Evolutionary conservation across 225 moss, liverwort and hornwort species (phyloP).

Genomic region (Ulota crispa): DNA sequence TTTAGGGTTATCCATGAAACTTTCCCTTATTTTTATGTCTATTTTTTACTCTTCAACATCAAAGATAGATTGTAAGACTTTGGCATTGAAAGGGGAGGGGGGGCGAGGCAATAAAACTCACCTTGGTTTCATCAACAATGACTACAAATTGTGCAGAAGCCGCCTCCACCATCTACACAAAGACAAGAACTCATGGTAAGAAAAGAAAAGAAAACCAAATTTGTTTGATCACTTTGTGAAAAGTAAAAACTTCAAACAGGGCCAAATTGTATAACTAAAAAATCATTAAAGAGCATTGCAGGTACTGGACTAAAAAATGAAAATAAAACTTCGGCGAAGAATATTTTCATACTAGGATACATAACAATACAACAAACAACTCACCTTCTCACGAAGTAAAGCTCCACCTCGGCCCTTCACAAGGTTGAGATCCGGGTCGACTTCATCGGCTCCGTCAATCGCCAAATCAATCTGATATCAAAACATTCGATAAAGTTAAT

Average conservation of each 20-base stretch:
- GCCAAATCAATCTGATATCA: slow-evolving; percentile 81
- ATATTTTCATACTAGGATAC: not conserved
- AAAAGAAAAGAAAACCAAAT: not conserved
- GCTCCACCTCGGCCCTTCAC: slow-evolving; percentile 99
- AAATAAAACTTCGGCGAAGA: no score
- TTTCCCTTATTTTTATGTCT: no score
- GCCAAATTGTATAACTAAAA: not conserved
- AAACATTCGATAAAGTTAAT: slow-evolving; percentile 6
- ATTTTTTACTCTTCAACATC: not conserved
- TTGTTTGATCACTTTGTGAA: not conserved
- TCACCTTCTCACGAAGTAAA: slow-evolving; percentile 95
- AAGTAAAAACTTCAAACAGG: not conserved
- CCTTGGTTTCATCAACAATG: slow-evolving; percentile 97
- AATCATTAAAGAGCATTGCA: not conserved
- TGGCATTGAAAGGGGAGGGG: not conserved
- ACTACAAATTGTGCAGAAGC: slow-evolving; percentile 93
- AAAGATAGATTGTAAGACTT: not conserved
- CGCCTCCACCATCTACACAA: slow-evolving; percentile 90
- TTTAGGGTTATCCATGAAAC: no score
- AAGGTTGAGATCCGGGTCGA: slow-evolving; percentile 95
- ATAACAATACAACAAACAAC: not conserved
- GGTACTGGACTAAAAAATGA: no score
- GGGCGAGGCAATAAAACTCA: slow-evolving; percentile 24
- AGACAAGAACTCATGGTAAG: not conserved
- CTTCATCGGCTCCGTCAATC: slow-evolving; percentile 99